These are phyloP conservation scores for Moesziomyces sp. DNA, from an alignment of 1,284 basidiomycete species.

Conservation along the genomic window DNA sequence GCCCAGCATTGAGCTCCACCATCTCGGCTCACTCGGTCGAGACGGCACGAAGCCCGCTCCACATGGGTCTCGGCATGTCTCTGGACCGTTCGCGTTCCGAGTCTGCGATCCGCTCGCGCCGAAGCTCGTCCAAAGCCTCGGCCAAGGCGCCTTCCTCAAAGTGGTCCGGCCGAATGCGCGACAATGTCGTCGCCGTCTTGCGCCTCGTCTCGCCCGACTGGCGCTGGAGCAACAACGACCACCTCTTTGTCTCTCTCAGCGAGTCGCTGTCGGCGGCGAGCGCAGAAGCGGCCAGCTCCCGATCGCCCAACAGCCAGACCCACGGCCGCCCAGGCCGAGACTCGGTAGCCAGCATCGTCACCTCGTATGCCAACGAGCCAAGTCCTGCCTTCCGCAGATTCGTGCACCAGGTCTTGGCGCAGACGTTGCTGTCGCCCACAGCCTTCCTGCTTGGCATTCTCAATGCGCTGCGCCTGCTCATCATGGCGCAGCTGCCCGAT, in stretches of 20 bases:
- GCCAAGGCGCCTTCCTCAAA: constrained; percentile 23
- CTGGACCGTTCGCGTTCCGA: constrained; percentile 41
- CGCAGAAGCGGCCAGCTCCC: constrained; percentile 10
- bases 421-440: constrained; percentile 63
- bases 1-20: constrained; percentile 33
- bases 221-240: constrained; percentile 56
- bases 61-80: constrained; percentile 26
- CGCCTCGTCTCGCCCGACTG: constrained; percentile 53
- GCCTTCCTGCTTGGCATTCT: constrained; percentile 61
- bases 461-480: constrained; percentile 56
- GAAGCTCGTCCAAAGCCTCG: constrained; percentile 33
- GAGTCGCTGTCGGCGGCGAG: constrained; percentile 19
- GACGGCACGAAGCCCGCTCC: constrained; percentile 25
- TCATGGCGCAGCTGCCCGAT: constrained; percentile 46
- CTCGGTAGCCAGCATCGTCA: constrained; percentile 26
- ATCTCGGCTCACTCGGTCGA: constrained; percentile 30
- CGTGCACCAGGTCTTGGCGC: constrained; percentile 63
- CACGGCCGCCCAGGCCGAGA: constrained; percentile 29
- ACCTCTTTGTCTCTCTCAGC: constrained; percentile 45
- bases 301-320: constrained; percentile 17
- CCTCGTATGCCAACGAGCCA: constrained; percentile 52
- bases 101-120: constrained; percentile 22
- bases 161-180: constrained; percentile 42
- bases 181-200: constrained; percentile 47
- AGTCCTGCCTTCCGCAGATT: constrained; percentile 65